Evolutionary conservation across 1,284 basidiomycete species (phyloP), one percentile per base, ranked within the genome.

Genomic region (Tilletia indica): DNA sequence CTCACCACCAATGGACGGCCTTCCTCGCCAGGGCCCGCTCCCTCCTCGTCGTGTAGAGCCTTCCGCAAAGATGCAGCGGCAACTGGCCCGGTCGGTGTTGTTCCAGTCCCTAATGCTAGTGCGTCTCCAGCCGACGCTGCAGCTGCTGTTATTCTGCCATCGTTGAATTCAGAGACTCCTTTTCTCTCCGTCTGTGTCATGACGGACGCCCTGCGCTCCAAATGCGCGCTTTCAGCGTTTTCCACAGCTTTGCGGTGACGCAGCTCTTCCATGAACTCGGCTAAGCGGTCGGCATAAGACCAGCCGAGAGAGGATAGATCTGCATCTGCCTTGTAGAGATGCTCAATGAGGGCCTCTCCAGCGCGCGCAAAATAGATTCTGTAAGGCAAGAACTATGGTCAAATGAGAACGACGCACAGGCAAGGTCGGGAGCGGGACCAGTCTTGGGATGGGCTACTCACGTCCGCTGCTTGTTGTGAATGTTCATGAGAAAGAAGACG

Each of bases 401-500:
- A 8, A 14, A 45, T 45, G 9, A 45, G 42, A 45, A 45, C 42
- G 14, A 14, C 14, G 42, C 42, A 45, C 14, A 14, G 42, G 14
- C 9, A 9, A 45, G 9, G 42, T 14, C 3, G 42, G 42, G 14
- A 14, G 6, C 14, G 9, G 14, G 14, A 8, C n/a, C 51, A n/a
- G 21, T 5, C 56, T 11, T 25, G 25, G 25, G 34, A 45, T 45
- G 14, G 25, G 14, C 14, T 45, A 58, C 56, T 58, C 25, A 96
- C 58, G 91, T 94, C 25, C 95, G 89, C 78, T 91, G 91, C 67
- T 89, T 88, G 81, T 96, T 96, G 86, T 99, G 95, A 70, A 96
- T 97, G 84, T 97, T 98, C 96, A 97, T 97, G 72, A 97, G 88
- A 88, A 95, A 97, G 86, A 96, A 97, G 3, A 96, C 92, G 72